Evolutionary conservation across 495 filamentous ascomycete species (phyloP), one percentile per base, ranked within the genome.

Genomic region (Ascodesmis nigricans): DNA sequence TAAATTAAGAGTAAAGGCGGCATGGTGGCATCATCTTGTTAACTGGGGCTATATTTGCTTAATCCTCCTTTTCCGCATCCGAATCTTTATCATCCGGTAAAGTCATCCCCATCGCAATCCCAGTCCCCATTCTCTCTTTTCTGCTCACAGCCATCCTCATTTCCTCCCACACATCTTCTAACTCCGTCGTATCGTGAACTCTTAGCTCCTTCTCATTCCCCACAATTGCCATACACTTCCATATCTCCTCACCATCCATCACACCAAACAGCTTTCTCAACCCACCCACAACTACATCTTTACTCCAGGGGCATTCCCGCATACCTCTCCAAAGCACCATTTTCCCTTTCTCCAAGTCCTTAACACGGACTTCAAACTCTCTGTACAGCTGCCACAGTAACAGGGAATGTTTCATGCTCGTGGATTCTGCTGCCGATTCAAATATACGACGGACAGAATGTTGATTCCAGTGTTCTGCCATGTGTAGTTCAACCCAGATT

Each of bases 241-340:
- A 33, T 31, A 48, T 36, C 9, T 47, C 49, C 10, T 42, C 48
- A 18, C 36, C 35, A 10, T 26, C 41, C 18, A 52, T 11, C 9
- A 35, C 23, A 14, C 33, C 11, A 17, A 36, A 31, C 17, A 51
- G 18, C 21, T 33, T 38, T 9, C 15, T 33, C 5, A 51, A 52
- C 9, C 47, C 47, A 22, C 47, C 18, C 23, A 52, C 39, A 10
- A 39, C 29, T 11, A 52, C n/a, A 15, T 44, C 48, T 53, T 81
- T 87, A 1, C 67, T 69, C 77, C 78, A 78, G 1, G 77, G 76
- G 53, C 77, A 82, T 2, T 64, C 61, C 25, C 60, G 58, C 23
- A 82, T 49, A 11, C 73, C 79, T 54, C 78, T 64, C 54, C 71
- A 78, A 32, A 78, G 63, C 8, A 74, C 66, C 33, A 69, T 62